Evolutionary conservation across 805 yeast genomes (phyloP), one percentile per base, ranked within the genome.

Genomic region (Kurtzmaniella cleridarum): DNA sequence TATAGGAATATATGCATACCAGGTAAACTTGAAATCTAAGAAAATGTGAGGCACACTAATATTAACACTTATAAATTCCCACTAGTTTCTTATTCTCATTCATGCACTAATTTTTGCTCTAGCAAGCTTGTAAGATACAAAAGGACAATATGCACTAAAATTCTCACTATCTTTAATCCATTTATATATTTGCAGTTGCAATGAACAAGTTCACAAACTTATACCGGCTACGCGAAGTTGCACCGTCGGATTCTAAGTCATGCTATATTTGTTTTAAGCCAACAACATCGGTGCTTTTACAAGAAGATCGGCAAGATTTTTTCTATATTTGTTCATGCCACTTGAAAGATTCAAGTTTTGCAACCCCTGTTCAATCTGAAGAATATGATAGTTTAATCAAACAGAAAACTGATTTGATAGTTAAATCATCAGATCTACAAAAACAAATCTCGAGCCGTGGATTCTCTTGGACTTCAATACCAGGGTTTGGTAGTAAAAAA

Each of bases 221-320:
- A 3, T 76, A 78, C 50, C 54, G 47, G 10, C 46, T 63, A 26
- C 59, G 73, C 35, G 58, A 57, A 38, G 81, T 72, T 10, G 66
- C 75, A 1, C 61, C 54, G 1, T 40, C 50, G 3, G 73, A 69
- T 39, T 39, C 69, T 18, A 71, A 63, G 45, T 53, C 81, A 1
- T 78, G 84, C 50, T 45, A 43, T 15, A 53, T 76, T 11, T 78
- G 84, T 57, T 76, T 59, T 54, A 75, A 74, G 45, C 71, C 78
- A 1, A 56, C 78, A 0, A 35, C 56, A 5, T 48, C 68, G 0
- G 82, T 77, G 10, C 50, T 78, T 26, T 54, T 78, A 6, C 57
- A 76, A 2, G 61, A 63, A 20, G 69, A 65, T 41, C 70, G 69
- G 32, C 59, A 52, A 3, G 83, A 77, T 50, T 76, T 75, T 61